Percentiles rank a stretch among this genome's conserved stretches.
Conservation (phyloP, 116 monocot species). For the Trichopus zeylanicus region DNA sequence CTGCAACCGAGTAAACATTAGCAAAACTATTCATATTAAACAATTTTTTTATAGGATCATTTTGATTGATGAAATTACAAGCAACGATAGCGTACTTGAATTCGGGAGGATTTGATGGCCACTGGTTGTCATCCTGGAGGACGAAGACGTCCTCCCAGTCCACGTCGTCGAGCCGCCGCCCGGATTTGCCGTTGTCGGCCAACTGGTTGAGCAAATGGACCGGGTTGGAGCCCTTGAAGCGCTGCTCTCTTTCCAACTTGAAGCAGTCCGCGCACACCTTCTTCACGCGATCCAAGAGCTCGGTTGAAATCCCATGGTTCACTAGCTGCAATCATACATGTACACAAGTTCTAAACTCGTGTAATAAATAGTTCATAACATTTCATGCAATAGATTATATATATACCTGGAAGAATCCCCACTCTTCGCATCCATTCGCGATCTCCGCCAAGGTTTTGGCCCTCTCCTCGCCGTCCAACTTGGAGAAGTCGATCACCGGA, state of each 20-base stretch:
- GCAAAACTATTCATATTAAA: too few species aligned
- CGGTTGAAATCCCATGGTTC: conserved; percentile 30
- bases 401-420: conserved; percentile 37
- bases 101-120: conserved; percentile 30
- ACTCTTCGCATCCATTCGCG: conserved; percentile 34
- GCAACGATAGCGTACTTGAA: conserved; percentile 21
- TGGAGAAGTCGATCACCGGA: conserved; percentile 40
- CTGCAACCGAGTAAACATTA: too few species aligned
- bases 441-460: conserved; percentile 17
- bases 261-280: conserved; percentile 31
- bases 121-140: conserved; percentile 29
- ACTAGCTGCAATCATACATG: conserved; percentile 18
- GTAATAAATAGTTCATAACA: too few species aligned
- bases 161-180: conserved; percentile 15
- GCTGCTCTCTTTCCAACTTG: conserved; percentile 25
- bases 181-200: conserved; percentile 6
- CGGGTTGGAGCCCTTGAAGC: conserved; percentile 27
- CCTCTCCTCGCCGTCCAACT: conserved; percentile 23
- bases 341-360: not conserved
- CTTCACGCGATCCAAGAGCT: conserved; percentile 34
- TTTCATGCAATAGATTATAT: too few species aligned
- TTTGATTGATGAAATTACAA: too few species aligned
- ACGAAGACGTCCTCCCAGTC: conserved; percentile 44
- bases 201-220: conserved; percentile 21
- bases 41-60: not conserved